phyloP scores from a whole-genome alignment of 2,329 filamentous ascomycete genomes.

The Curvularia lunata region DNA sequence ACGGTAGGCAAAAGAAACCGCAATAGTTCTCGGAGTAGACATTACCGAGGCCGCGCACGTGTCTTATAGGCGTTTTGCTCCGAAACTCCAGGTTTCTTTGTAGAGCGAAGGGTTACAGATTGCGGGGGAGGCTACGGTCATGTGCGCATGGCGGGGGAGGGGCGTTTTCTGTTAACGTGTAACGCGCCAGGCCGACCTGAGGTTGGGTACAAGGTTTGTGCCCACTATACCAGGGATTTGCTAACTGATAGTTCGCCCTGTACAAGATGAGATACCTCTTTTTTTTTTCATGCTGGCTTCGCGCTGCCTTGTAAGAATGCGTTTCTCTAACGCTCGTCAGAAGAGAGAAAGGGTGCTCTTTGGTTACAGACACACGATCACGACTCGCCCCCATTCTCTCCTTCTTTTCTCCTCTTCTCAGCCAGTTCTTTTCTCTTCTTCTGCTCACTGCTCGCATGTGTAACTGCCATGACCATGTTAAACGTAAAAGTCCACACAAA shows the following conservation, averaged over 20 bases:
- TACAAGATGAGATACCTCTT: background rate
- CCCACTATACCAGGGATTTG: background rate
- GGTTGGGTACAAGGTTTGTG: background rate
- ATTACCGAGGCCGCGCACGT: slow-evolving; percentile 1
- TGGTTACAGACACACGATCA: background rate
- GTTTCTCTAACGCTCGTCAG: background rate
- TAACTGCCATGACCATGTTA: slow-evolving; percentile 47
- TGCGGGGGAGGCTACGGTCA: background rate
- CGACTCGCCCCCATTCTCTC: background rate
- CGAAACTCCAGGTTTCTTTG: background rate
- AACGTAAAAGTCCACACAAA: slow-evolving; percentile 46
- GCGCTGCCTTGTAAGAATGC: background rate
- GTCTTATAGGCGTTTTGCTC: background rate
- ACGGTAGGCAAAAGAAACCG: slow-evolving; percentile 12
- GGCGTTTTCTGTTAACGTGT: background rate
- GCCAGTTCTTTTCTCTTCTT: slow-evolving; percentile 30
- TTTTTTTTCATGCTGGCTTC: background rate
- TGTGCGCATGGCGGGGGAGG: background rate
- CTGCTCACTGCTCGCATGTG: slow-evolving; percentile 47
- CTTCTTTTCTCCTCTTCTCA: slow-evolving; percentile 8
- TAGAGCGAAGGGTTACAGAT: background rate
- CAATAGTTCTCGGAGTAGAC: background rate
- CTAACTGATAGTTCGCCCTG: background rate
- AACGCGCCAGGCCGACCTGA: background rate
- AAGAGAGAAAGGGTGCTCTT: background rate